Base-by-base conservation (phyloP, 495 filamentous ascomycete genomes). In the Daldinia grandis region DNA sequence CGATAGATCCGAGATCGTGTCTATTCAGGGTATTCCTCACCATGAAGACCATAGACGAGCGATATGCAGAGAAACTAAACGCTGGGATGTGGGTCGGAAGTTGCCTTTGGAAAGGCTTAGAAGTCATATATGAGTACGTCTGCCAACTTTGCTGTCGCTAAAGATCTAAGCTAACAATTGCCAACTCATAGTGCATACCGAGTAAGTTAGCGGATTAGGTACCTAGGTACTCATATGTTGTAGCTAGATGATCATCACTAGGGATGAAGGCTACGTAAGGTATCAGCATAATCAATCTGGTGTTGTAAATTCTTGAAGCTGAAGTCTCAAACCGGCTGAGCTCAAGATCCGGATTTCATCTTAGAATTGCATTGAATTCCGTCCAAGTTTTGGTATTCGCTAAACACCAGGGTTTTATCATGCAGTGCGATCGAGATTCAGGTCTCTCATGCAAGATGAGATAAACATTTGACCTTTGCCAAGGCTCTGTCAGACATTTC, bases 51-150 rank as follows among this genome's bases (percentile, higher is more conserved):
- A 82, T 84, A 2, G 87, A 89, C 69, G 81, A 87, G 59, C 83
- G 87, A 37, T 89, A 89, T 64, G 83, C 85, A n/a, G 66, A 68
- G 40, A 86, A 87, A 70, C 66, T 89, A 65, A 89, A 89, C 74
- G 85, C 84, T 4, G 79, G 86, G 27, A 86, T 89, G 84, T 89
- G 87, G 87, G 77, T 88, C 40, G 85, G 84, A 44, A 88, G 86
- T 65, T 87, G 87, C 44, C 83, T 87, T 66, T 84, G 86, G 73
- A 81, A 83, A 58, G 85, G 85, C 30, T 84, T 85, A 57, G 87
- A 89, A 80, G 81, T 78, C 24, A 64, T 78, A 33, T 74, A 71
- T 33, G 76, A 78, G 76, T 78, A 59, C 60, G 76, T 73, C 44
- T 59, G 5, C 38, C 38, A 30, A n/a, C 37, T 25, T 33, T 14